Percentiles rank a stretch among this genome's conserved stretches.
Conservation (phyloP, 2,329 filamentous ascomycete genomes). For the Dactylellina cionopaga region DNA sequence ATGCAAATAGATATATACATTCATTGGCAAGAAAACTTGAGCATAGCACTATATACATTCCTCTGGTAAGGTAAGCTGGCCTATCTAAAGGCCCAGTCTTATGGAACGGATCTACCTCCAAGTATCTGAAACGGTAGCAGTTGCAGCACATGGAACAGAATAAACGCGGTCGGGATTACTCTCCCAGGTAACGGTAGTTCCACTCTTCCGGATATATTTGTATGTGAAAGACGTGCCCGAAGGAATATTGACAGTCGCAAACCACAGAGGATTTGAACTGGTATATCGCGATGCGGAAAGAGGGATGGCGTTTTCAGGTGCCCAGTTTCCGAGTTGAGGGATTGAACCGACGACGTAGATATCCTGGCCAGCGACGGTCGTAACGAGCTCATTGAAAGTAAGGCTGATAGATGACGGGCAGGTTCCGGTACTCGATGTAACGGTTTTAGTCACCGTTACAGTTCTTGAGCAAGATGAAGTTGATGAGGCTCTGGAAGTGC, state of each 20-base stretch:
- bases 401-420: conserved; percentile 66
- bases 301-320: conserved; percentile 66
- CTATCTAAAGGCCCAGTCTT: no score
- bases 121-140: conserved; percentile 59
- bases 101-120: conserved; percentile 59
- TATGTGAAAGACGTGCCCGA: conserved; percentile 71
- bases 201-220: conserved; percentile 72
- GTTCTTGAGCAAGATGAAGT: conserved; percentile 1
- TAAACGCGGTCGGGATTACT: conserved; percentile 65
- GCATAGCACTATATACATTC: no score
- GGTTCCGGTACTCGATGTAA: not conserved
- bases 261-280: conserved; percentile 71
- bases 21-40: no score
- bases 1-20: no score
- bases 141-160: conserved; percentile 61
- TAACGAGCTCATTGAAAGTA: conserved; percentile 70
- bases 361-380: conserved; percentile 71
- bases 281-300: conserved; percentile 72
- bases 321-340: conserved; percentile 72
- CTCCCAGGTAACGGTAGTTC: conserved; percentile 72
- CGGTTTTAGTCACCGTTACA: conserved; percentile 5
- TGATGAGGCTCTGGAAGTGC: not conserved
- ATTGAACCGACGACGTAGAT: conserved; percentile 73
- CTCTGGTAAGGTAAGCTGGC: no score
- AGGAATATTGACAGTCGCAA: conserved; percentile 66